Evolutionary conservation across 2,329 filamentous ascomycete species (phyloP).

Genomic region (Talaromyces sp.): DNA sequence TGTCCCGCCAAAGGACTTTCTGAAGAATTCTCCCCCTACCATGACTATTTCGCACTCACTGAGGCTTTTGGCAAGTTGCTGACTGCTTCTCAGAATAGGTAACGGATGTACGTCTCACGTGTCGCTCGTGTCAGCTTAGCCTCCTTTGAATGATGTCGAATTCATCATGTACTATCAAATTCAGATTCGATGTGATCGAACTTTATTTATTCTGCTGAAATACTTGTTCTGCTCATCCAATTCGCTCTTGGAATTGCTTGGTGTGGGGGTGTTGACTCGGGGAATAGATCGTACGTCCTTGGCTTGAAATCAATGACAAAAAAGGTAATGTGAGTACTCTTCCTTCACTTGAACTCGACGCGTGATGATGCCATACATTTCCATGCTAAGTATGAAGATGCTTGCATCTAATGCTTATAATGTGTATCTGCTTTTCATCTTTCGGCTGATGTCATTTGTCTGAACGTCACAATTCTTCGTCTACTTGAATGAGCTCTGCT

Average conservation of each 20-base stretch:
- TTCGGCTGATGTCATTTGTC: constrained; percentile 52
- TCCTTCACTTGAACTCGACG: constrained; percentile 21
- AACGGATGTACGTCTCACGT: background rate
- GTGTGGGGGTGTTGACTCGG: constrained; percentile 4
- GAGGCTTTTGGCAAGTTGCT: constrained; percentile 20
- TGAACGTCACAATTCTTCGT: constrained; percentile 20
- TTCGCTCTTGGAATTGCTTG: background rate
- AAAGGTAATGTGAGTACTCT: constrained; percentile 1
- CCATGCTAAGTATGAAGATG: constrained; percentile 62
- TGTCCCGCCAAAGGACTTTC: constrained; percentile 60
- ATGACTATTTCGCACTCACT: background rate
- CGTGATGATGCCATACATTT: constrained; percentile 55
- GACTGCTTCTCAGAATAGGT: constrained; percentile 20
- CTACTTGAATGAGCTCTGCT: constrained; percentile 19
- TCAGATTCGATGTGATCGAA: constrained; percentile 41
- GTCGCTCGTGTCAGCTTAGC: background rate
- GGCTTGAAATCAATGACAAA: too few species aligned
- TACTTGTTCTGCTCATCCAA: background rate
- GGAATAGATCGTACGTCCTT: background rate
- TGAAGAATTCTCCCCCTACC: constrained; percentile 34
- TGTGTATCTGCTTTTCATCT: constrained; percentile 63
- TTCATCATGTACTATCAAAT: constrained; percentile 50
- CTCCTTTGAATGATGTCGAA: constrained; percentile 36
- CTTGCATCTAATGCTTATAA: constrained; percentile 34
- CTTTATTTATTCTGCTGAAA: constrained; percentile 17